Evolutionary conservation across 805 yeast genomes (phyloP).

Genomic region (Candida quercuum): DNA sequence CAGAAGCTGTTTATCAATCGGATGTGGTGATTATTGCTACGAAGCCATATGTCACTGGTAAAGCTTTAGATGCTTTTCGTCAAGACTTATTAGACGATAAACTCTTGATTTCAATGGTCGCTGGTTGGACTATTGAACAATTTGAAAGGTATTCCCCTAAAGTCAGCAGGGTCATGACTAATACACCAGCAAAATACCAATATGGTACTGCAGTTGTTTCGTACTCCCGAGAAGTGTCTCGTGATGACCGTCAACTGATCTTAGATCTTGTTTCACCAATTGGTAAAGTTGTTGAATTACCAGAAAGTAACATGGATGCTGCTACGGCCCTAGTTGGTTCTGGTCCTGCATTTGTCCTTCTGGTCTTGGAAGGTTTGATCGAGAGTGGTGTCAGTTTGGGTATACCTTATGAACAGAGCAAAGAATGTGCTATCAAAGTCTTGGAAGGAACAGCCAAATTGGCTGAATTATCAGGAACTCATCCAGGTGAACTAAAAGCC

Average conservation of each 20-base stretch:
- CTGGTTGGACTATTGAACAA: slow-evolving; percentile 86
- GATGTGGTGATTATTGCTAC: slow-evolving; percentile 77
- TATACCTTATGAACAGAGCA: slow-evolving; percentile 77
- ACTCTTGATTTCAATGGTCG: slow-evolving; percentile 75
- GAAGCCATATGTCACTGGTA: slow-evolving; percentile 76
- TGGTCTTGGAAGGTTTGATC: slow-evolving; percentile 85
- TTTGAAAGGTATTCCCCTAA: slow-evolving; percentile 43
- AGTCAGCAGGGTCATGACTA: slow-evolving; percentile 94
- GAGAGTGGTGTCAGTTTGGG: slow-evolving; percentile 97
- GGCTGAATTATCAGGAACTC: slow-evolving; percentile 76
- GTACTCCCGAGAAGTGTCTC: slow-evolving; percentile 47
- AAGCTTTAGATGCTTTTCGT: slow-evolving; percentile 46
- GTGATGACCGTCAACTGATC: slow-evolving; percentile 35
- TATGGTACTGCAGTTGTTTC: slow-evolving; percentile 94
- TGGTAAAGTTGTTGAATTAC: slow-evolving; percentile 60
- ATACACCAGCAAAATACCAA: slow-evolving; percentile 92
- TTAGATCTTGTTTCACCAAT: slow-evolving; percentile 55
- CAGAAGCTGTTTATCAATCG: slow-evolving; percentile 54
- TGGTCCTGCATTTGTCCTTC: slow-evolving; percentile 90
- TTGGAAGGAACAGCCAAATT: slow-evolving; percentile 91
- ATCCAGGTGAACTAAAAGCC: slow-evolving; percentile 84
- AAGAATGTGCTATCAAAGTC: slow-evolving; percentile 86
- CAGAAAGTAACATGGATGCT: slow-evolving; percentile 93
- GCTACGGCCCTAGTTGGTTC: slow-evolving; percentile 94
- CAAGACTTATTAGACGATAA: slow-evolving; percentile 42